Evolutionary conservation across 441 rosid species (phyloP).

Genomic region (Raphanus hybrid): DNA sequence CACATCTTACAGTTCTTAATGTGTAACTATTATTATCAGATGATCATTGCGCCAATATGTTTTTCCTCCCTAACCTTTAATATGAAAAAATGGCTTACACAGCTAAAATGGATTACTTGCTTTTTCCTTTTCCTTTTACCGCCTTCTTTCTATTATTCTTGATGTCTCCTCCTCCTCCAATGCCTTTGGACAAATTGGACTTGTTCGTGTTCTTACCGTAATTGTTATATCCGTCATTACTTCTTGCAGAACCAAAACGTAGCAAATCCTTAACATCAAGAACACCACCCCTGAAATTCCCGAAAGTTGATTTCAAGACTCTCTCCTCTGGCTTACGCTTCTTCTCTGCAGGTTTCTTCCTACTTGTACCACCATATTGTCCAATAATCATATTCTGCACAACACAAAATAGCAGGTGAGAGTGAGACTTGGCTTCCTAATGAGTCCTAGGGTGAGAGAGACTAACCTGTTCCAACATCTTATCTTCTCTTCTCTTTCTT

Average conservation of each 20-base stretch:
- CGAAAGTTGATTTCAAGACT: constrained; percentile 71
- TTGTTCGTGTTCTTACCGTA: background rate
- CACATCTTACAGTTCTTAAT: background rate
- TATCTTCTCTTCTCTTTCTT: constrained; percentile 77
- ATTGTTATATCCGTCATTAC: background rate
- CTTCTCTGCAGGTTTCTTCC: constrained; percentile 48
- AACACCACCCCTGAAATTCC: constrained; percentile 73
- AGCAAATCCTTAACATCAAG: constrained; percentile 84
- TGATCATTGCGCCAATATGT: background rate
- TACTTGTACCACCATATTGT: constrained; percentile 43
- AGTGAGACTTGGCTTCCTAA: background rate
- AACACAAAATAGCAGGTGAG: background rate
- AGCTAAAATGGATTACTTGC: background rate
- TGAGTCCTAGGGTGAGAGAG: background rate
- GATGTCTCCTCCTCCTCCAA: background rate
- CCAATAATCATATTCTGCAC: constrained; percentile 64
- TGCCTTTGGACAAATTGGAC: background rate
- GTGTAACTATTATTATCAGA: background rate
- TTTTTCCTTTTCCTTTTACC: background rate
- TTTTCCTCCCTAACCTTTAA: background rate
- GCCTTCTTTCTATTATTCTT: background rate
- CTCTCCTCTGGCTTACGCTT: constrained; percentile 67
- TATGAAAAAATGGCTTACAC: background rate
- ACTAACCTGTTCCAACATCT: constrained; percentile 61
- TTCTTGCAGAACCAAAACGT: constrained; percentile 45